Conservation (phyloP, 768 basidiomycete genomes). For the Candolleomyces aberdarensis region DNA sequence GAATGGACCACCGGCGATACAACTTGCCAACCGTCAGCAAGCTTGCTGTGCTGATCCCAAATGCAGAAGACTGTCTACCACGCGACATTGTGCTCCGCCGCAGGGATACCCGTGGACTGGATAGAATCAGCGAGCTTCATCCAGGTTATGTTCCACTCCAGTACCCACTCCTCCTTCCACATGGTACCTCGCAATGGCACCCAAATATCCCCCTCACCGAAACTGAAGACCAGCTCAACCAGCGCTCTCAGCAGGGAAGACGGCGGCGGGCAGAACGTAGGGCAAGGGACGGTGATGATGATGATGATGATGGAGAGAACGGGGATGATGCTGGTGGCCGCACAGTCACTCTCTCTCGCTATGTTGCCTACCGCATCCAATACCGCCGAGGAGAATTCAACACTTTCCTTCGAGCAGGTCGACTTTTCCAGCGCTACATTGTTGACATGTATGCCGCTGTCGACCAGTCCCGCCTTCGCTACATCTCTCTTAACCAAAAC, state of each 20-base stretch:
- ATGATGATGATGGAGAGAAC: background rate
- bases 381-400: background rate
- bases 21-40: no score
- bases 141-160: slow-evolving; percentile 34
- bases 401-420: slow-evolving; percentile 29
- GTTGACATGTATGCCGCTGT: slow-evolving; percentile 43
- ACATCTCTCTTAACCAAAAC: slow-evolving; percentile 19
- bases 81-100: slow-evolving; percentile 34
- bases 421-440: slow-evolving; percentile 42
- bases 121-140: slow-evolving; percentile 30
- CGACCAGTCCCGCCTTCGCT: slow-evolving; percentile 38
- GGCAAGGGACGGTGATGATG: background rate
- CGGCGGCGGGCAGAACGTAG: slow-evolving; percentile 47
- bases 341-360: background rate
- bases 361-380: slow-evolving; percentile 1
- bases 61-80: no score
- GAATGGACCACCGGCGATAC: no score
- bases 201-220: slow-evolving; percentile 38
- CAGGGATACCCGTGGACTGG: slow-evolving; percentile 18
- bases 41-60: no score
- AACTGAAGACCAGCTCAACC: slow-evolving; percentile 22
- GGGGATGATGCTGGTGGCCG: no score
- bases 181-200: slow-evolving; percentile 32
- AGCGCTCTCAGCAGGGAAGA: slow-evolving; percentile 28
- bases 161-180: slow-evolving; percentile 43